Conservation (phyloP, 208 protist species). For the Strigomonas culicis region DNA sequence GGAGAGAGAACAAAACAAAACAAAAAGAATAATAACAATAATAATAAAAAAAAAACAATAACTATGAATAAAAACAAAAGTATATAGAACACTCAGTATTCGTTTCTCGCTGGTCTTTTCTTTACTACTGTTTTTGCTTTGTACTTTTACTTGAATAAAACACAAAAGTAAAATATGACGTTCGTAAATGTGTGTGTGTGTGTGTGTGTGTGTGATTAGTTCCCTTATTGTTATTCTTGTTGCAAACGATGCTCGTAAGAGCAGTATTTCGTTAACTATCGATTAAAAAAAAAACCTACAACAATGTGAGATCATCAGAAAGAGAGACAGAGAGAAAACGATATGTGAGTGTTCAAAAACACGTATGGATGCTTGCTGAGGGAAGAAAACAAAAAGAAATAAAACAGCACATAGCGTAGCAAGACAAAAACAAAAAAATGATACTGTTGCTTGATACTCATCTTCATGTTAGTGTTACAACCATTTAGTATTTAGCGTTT, state of each 20-base stretch:
- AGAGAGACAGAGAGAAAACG: not conserved
- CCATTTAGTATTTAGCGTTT: no score
- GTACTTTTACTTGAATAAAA: not conserved
- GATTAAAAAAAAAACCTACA: conserved; percentile 9
- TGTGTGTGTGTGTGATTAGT: not conserved
- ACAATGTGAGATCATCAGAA: conserved; percentile 11
- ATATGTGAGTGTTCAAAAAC: conserved; percentile 10
- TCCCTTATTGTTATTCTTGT: not conserved
- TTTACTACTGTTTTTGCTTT: no score
- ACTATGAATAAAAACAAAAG: not conserved
- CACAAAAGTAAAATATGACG: not conserved
- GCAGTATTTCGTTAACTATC: not conserved
- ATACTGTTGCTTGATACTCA: not conserved
- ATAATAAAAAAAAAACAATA: conserved; percentile 9
- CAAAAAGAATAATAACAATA: conserved; percentile 12
- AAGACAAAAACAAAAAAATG: not conserved
- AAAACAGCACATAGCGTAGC: no score
- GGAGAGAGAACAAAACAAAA: not conserved
- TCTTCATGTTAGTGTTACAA: no score
- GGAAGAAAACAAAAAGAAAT: not conserved
- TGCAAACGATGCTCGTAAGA: no score
- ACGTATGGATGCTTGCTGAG: not conserved
- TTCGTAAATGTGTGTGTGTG: no score
- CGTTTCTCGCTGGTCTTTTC: not conserved
- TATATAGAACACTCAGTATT: no score